A percentile compares a stretch with the other conserved stretches of the same genome.
These are phyloP conservation scores for Lantana camara DNA, from an alignment of 257 asterid genomes.

Conservation along the genomic window DNA sequence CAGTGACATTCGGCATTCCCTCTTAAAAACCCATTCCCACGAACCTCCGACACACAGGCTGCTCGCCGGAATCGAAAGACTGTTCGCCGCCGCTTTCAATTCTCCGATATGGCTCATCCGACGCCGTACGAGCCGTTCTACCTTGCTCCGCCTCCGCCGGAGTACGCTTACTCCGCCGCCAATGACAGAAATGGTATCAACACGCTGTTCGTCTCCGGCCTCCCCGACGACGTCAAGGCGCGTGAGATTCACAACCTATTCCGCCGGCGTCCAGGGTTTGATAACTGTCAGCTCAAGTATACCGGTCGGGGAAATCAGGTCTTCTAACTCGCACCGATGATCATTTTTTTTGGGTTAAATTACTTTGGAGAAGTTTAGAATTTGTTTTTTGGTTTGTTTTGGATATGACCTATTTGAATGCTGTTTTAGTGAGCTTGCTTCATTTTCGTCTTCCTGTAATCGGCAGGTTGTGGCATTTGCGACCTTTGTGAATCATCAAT, in stretches of 20 bases:
- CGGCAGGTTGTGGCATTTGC: constrained; percentile 98
- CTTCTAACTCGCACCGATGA: background rate
- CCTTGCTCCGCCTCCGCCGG: constrained; percentile 51
- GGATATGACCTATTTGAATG: background rate
- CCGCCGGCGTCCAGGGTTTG: constrained; percentile 91
- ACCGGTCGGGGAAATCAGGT: constrained; percentile 99
- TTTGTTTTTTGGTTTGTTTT: background rate
- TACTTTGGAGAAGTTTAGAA: background rate
- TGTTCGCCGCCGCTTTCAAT: constrained; percentile 16
- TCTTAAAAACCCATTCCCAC: background rate
- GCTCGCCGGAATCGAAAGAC: constrained; percentile 25
- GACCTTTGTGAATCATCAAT: constrained; percentile 81
- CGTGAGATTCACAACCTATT: constrained; percentile 99
- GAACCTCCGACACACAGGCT: constrained; percentile 12
- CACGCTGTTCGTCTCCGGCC: constrained; percentile 90
- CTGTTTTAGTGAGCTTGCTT: constrained; percentile 1
- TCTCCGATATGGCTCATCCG: constrained; percentile 60
- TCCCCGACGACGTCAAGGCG: constrained; percentile 97
- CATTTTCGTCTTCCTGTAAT: background rate
- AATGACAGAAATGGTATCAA: constrained; percentile 58
- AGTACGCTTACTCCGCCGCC: constrained; percentile 38
- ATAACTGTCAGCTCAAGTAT: constrained; percentile 91
- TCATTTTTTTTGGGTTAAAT: background rate
- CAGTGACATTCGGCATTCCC: background rate
- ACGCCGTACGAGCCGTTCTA: constrained; percentile 75